Base-by-base conservation (phyloP, 2,329 filamentous ascomycete species). In the Lanzia echinophila region DNA sequence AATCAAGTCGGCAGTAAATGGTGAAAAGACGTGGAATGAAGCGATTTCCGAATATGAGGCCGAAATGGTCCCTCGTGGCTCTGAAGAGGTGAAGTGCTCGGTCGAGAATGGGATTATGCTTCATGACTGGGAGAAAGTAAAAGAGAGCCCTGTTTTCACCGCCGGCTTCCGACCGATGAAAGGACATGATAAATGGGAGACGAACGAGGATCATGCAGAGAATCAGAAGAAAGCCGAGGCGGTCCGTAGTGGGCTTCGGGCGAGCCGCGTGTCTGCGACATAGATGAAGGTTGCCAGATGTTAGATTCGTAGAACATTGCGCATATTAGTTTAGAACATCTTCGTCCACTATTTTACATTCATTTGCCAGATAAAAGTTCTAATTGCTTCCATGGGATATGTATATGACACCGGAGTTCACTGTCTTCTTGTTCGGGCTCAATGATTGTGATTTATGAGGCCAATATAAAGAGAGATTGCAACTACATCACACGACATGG, bases 21-120 rank as follows among this genome's bases (percentile, higher is more conserved):
- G 59, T 42, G 43, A 57, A 6, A 59, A 61, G 10, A 61, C 59
- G 2, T 48, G 45, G 1, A 34, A 34, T 8, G 56, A 60, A 65
- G 56, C 66, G 2, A 68, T 77, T 28, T 61, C 59, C 4, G 61
- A 56, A 2, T 77, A 75, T 56, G 73, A 77, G 56, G 63, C 63
- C 1, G 73, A 75, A 60, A 72, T 77, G 67, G 69, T 73, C 19
- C 63, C 67, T 12, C 66, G 75, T 24, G 72, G 69, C 2, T 69
- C 69, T 10, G 69, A 70, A 36, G 75, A 77, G 55, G 75, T 77
- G 44, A 61, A 67, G n/a, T 61, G 71, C 11, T 73, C 70, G n/a
- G 65, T 71, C 45, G 66, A 68, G 58, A 76, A 77, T 60, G 73
- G 71, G 20, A 31, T 31, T n/a, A 32, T 32, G 22, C 22, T 46